These are phyloP conservation scores for Colletotrichum neosansevieriae DNA, from an alignment of 2,329 filamentous ascomycete genomes.

Conservation along the genomic window DNA sequence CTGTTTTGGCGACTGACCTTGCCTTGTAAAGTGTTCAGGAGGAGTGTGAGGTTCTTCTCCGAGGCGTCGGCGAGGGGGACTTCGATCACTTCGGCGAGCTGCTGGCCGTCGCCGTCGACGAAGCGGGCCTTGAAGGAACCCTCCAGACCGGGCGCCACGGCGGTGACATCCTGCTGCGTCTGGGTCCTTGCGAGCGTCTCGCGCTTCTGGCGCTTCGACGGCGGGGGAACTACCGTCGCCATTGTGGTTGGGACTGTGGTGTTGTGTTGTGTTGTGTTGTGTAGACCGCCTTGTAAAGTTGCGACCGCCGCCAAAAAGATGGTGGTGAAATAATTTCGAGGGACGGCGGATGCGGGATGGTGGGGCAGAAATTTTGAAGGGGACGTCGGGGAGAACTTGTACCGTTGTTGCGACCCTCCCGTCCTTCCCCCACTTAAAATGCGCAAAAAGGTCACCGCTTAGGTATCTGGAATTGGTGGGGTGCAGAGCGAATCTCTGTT, in stretches of 20 bases:
- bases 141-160: slow-evolving; percentile 74
- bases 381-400: slow-evolving; percentile 26
- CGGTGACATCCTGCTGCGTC: slow-evolving; percentile 79
- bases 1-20: slow-evolving; percentile 64
- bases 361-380: slow-evolving; percentile 40
- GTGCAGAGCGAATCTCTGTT: slow-evolving; percentile 24
- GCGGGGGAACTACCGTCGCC: slow-evolving; percentile 86
- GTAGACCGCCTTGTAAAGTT: not conserved
- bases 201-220: slow-evolving; percentile 87
- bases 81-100: slow-evolving; percentile 76
- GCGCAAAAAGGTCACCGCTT: slow-evolving; percentile 5
- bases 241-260: slow-evolving; percentile 58
- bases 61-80: slow-evolving; percentile 87
- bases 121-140: slow-evolving; percentile 90
- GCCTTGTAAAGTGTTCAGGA: slow-evolving; percentile 86
- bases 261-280: not conserved
- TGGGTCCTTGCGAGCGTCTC: slow-evolving; percentile 78
- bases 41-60: slow-evolving; percentile 88
- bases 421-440: not conserved
- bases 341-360: slow-evolving; percentile 32
- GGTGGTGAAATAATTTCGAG: slow-evolving; percentile 39
- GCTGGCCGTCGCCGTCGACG: slow-evolving; percentile 81
- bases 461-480: slow-evolving; percentile 25
- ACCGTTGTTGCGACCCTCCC: slow-evolving; percentile 21
- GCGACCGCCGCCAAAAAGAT: slow-evolving; percentile 10